A percentile compares a stretch with the other conserved stretches of the same genome.
phyloP scores from a whole-genome alignment of 352 stramenopile species.

The Globisporangium nunn region DNA sequence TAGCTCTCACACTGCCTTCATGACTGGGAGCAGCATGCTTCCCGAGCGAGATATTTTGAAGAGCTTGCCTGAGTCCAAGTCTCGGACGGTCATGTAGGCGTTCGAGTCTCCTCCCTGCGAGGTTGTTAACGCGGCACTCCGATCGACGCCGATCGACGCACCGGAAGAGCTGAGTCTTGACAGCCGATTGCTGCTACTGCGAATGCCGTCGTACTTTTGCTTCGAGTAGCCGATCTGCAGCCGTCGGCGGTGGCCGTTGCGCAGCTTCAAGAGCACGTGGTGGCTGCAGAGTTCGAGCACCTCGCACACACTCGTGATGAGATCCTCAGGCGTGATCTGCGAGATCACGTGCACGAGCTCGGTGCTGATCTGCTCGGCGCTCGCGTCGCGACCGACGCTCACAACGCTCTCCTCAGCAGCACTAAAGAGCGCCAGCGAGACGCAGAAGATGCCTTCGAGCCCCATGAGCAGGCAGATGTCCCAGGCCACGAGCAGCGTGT shows the following conservation, averaged over 20 bases:
- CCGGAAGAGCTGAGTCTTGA: background rate
- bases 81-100: constrained; percentile 44
- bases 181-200: background rate
- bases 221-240: constrained; percentile 43
- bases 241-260: constrained; percentile 61
- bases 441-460: constrained; percentile 74
- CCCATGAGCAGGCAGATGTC: constrained; percentile 75
- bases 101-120: background rate
- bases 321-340: constrained; percentile 41
- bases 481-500: constrained; percentile 73
- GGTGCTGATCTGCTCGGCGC: constrained; percentile 59
- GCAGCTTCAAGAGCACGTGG: constrained; percentile 68
- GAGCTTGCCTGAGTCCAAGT: constrained; percentile 64
- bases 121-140: background rate
- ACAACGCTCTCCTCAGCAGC: constrained; percentile 51
- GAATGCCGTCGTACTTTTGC: constrained; percentile 9
- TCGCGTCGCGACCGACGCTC: constrained; percentile 25
- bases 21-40: constrained; percentile 42
- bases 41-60: constrained; percentile 62
- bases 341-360: constrained; percentile 49
- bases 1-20: constrained; percentile 5
- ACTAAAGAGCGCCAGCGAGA: constrained; percentile 64
- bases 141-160: background rate
- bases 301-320: constrained; percentile 74
- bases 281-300: constrained; percentile 72